Percentiles rank a stretch among this genome's conserved stretches.
Evolutionary conservation across 2,329 filamentous ascomycete species (phyloP).

Genomic region (Grosmannia huntii): DNA sequence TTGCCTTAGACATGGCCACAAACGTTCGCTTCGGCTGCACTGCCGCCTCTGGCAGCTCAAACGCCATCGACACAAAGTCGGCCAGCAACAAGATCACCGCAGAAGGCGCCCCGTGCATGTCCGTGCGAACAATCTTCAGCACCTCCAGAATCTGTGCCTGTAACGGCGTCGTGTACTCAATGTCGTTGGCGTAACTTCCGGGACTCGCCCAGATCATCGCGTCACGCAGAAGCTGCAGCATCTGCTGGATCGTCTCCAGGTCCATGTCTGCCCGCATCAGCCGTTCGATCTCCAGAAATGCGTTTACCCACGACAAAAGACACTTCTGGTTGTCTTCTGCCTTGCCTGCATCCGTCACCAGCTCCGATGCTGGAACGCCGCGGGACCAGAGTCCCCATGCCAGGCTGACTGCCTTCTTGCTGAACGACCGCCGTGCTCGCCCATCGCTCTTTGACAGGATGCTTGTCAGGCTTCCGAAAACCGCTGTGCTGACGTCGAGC

Average conservation of each 20-base stretch:
- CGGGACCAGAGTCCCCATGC: conserved; percentile 61
- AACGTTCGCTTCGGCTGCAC: conserved; percentile 54
- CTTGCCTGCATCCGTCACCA: background rate
- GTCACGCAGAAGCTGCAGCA: conserved; percentile 57
- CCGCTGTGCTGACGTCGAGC: conserved; percentile 59
- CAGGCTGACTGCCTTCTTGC: conserved; percentile 40
- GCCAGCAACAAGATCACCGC: conserved; percentile 58
- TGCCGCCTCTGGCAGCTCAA: conserved; percentile 25
- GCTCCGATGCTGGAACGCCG: conserved; percentile 41
- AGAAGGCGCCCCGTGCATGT: conserved; percentile 50
- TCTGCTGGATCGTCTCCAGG: conserved; percentile 47
- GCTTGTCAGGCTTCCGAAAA: conserved; percentile 53
- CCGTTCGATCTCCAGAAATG: conserved; percentile 65
- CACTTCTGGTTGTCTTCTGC: conserved; percentile 63
- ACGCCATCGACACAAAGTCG: conserved; percentile 59
- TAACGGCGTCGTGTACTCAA: conserved; percentile 60
- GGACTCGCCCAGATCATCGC: conserved; percentile 59
- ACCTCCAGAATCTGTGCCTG: conserved; percentile 58
- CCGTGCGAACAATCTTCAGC: conserved; percentile 53
- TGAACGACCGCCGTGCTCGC: conserved; percentile 30
- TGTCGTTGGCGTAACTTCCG: conserved; percentile 55
- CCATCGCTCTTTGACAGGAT: conserved; percentile 42
- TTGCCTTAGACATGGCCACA: conserved; percentile 74
- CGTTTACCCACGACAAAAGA: conserved; percentile 69
- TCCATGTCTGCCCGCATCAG: conserved; percentile 55